Evolutionary conservation across 1,284 basidiomycete genomes (phyloP), one percentile per base, ranked within the genome.

Genomic region (Cutaneotrichosporon sp.): DNA sequence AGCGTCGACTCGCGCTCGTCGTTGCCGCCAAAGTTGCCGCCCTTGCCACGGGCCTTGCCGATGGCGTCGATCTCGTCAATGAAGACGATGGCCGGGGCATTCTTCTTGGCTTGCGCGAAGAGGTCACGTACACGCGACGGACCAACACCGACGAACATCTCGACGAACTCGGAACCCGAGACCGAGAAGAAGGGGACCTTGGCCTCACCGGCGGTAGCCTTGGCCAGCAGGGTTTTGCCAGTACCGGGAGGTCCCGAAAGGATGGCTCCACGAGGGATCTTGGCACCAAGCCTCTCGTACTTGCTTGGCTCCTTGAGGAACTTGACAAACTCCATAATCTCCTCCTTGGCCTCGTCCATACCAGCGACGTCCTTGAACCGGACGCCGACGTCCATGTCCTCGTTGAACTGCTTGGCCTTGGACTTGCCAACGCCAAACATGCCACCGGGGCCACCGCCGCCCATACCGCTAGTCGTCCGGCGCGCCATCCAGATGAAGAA

Each of bases 281-380:
- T 99, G 68, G 96, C 97, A 67, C 97, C 96, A 46, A 99, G 87
- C 76, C 89, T 91, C 82, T 98, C 92, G 82, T 98, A 99, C 79
- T 90, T 90, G 53, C 87, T 83, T 8, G 96, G 96, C 71, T 98
- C 91, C 84, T 98, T 98, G 77, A 99, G 85, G 84, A 99, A 99
- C 74, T 95, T 96, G 79, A 99, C 97, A 76, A 99, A 99, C 81
- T 99, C 96, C 92, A 98, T 97, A 73, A 99, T 97, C 83, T 99
- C 96, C 83, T 96, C 91, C 84, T 99, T 99, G 61, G 95, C 96
- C 82, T 99, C 96, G 82, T 99, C 96, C 95, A 98, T 98, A 53
- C 96, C 96, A 32, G 96, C 96, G 26, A 99, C 92, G 78, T 99
- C 92, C 81, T 88, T 88, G 84, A 99, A 99, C 77, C 91, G 92